A percentile compares a stretch with the other conserved stretches of the same genome.
phyloP scores from a whole-genome alignment of 2,329 filamentous ascomycete species.

The Rutstroemia sp. region DNA sequence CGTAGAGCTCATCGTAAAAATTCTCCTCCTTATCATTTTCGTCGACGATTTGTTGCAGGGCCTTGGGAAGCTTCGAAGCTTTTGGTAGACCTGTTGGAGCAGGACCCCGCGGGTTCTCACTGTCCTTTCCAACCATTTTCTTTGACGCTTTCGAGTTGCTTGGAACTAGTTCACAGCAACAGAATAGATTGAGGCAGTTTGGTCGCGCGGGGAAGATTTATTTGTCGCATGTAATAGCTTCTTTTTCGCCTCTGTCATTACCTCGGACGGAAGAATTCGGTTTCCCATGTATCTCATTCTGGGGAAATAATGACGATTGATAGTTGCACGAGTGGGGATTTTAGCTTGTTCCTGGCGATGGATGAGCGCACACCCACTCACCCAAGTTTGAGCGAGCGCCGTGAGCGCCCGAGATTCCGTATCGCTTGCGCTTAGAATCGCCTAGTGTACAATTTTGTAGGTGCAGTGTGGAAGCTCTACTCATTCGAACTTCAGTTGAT shows the following conservation, averaged over 20 bases:
- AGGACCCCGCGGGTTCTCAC: slow-evolving; percentile 19
- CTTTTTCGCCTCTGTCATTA: background rate
- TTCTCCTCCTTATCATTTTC: slow-evolving; percentile 57
- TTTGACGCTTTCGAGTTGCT: background rate
- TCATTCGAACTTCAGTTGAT: background rate
- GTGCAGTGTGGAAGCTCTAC: background rate
- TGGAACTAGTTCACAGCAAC: background rate
- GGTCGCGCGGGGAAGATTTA: background rate
- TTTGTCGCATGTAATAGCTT: background rate
- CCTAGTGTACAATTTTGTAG: slow-evolving; percentile 8
- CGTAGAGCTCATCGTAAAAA: slow-evolving; percentile 69
- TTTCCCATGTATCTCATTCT: background rate
- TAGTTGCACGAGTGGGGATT: background rate
- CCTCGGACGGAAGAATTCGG: slow-evolving; percentile 3
- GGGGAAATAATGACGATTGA: slow-evolving; percentile 4
- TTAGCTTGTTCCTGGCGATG: background rate
- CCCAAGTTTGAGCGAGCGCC: background rate
- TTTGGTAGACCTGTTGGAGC: slow-evolving; percentile 21
- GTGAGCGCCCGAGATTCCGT: background rate
- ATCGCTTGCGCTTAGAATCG: slow-evolving; percentile 9
- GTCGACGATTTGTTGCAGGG: slow-evolving; percentile 51
- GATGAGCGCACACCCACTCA: background rate
- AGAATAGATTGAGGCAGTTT: background rate
- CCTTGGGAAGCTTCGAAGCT: slow-evolving; percentile 41
- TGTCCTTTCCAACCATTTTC: slow-evolving; percentile 24